Base-by-base conservation (phyloP, 1,139 yeast species). In the Pichia sp. region DNA sequence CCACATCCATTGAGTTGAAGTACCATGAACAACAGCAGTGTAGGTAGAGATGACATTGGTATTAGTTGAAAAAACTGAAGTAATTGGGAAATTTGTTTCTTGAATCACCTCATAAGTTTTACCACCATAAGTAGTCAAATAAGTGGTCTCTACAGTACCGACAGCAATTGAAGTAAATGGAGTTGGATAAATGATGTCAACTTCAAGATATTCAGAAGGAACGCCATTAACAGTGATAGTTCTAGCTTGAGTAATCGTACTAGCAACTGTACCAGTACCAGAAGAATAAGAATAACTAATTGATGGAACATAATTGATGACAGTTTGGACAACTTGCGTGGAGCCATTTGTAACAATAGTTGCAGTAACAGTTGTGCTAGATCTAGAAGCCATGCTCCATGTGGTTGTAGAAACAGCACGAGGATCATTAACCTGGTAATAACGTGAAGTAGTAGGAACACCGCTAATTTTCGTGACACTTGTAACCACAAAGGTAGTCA, bases 1-100 rank as follows among this genome's bases (percentile, higher is more conserved):
- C 42, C 42, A 45, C 32, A 32, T 39, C 48, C 48, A 45, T 29
- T 42, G 27, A 1, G 48, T 45, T n/a, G 48, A 32, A 18, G 37
- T 41, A 7, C 34, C 44, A 7, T 29, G 26, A 9, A 40, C 48
- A 28, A 45, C 11, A 36, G 41, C 27, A n/a, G 48, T 36, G 18
- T 40, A 45, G n/a, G 48, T 45, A 3, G 48, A 32, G n/a, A 3
- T 26, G 4, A 36, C 38, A 9, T 34, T 28, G 9, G 25, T 35
- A 29, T 32, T 18, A 25, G 9, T 34, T 30, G 34, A 27, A 35
- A 34, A 43, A 18, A 39, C n/a, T 5, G 40, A 39, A 5, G 40
- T 31, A 4, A 43, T 43, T 28, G 49, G 46, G n/a, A 46, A 43
- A 18, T 38, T 39, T n/a, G 46, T 9, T 25, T 27, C 33, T 35